A percentile compares a stretch with the other conserved stretches of the same genome.
phyloP scores from a whole-genome alignment of 345 rosid genomes.

The Noccaea bulbosa region DNA sequence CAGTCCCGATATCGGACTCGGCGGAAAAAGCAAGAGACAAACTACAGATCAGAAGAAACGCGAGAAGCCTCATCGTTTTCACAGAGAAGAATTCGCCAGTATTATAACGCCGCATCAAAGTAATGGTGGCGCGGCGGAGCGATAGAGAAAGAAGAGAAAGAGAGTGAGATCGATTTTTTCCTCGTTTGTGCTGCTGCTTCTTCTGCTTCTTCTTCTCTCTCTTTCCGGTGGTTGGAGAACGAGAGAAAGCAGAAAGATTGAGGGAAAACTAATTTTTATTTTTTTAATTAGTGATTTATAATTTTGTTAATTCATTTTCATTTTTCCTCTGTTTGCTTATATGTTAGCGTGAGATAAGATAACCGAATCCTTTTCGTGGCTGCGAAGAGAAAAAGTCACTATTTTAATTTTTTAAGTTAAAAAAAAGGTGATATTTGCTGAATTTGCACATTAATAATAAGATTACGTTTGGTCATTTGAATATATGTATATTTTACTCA shows the following conservation, averaged over 20 bases:
- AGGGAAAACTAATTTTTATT: not conserved
- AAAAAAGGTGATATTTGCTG: constrained; percentile 6
- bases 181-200: constrained; percentile 30
- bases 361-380: constrained; percentile 18
- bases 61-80: constrained; percentile 42
- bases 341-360: not conserved
- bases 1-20: constrained; percentile 43
- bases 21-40: constrained; percentile 47
- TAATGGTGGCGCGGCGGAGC: constrained; percentile 28
- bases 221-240: constrained; percentile 48
- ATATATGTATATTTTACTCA: not conserved
- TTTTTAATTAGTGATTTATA: constrained; percentile 9
- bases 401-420: no score
- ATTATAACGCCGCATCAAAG: constrained; percentile 38
- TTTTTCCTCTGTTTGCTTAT: constrained; percentile 22
- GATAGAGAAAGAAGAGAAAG: not conserved
- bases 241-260: constrained; percentile 44
- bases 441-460: constrained; percentile 24
- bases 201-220: constrained; percentile 30
- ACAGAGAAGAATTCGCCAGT: constrained; percentile 7
- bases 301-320: not conserved
- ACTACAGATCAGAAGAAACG: constrained; percentile 49
- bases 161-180: constrained; percentile 22
- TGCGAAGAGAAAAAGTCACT: not conserved
- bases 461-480: not conserved